Evolutionary conservation across 2,329 filamentous ascomycete genomes (phyloP), one percentile per base, ranked within the genome.

Genomic region (Talaromyces amestolkiae): DNA sequence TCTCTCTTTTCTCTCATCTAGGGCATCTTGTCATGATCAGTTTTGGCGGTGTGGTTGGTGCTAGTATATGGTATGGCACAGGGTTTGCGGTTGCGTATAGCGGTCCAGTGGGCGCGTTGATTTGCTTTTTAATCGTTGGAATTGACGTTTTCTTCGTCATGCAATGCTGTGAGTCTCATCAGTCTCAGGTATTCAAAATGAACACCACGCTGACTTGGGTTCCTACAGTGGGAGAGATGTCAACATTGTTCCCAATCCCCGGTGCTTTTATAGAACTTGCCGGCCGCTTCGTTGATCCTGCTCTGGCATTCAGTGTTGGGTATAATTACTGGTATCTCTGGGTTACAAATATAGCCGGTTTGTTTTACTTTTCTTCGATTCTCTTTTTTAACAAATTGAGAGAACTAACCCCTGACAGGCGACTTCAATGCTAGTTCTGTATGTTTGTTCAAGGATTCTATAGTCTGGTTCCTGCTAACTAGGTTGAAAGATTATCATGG

Each of bases 311-410:
- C 22, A 47, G 43, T 22, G 43, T 47, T 47, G 43, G 43, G 4
- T 47, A 47, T 22, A 47, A 47, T 56, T 76, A 77, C 64, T 68
- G 63, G 63, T 65, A 64, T 24, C 39, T 64, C 24, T 64, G 61
- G 61, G 39, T 64, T 13, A 58, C 61, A 4, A 64, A 64, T 39
- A 58, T 64, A 33, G 51, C 51, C 13, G 43, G 51, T 56, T 75
- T 78, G 65, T 78, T 22, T 45, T 3, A 3, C 19, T 47, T 22
- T 22, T 3, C 9, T 47, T 47, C 19, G 2, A 6, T 22, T 22
- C 8, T 11, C 22, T 11, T 47, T 22, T 5, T 8, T 10, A 6
- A 31, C 27, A 31, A 10, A 45, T 45, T 49, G 22, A 31, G 5
- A 17, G 17, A 22, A 19, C 43, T 47, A 22, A 47, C 3, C 13